A percentile compares a stretch with the other conserved stretches of the same genome.
Evolutionary conservation across 2,329 filamentous ascomycete genomes (phyloP).

Genomic region (Pezicula radicicola): DNA sequence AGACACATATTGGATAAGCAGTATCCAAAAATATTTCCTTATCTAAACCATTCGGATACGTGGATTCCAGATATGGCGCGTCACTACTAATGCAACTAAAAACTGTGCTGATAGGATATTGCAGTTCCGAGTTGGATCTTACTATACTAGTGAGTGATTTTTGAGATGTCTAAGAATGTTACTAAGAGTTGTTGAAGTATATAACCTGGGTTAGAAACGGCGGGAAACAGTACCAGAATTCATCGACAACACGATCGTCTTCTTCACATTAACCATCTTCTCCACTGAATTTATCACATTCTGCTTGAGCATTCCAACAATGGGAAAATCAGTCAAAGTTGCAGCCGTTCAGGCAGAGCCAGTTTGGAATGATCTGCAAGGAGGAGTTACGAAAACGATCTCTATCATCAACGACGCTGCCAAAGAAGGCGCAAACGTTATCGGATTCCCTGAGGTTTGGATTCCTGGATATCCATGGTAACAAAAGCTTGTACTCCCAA

Average conservation of each 20-base stretch:
- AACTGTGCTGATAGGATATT: background rate
- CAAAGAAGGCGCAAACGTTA: constrained; percentile 45
- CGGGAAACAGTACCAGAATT: background rate
- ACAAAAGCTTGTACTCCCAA: constrained; percentile 8
- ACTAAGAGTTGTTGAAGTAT: too few relatives aligned
- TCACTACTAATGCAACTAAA: too few relatives aligned
- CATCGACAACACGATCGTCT: background rate
- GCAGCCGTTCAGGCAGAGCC: constrained; percentile 55
- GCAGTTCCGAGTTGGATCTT: background rate
- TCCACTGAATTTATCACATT: background rate
- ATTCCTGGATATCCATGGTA: constrained; percentile 48
- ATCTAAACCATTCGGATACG: too few relatives aligned
- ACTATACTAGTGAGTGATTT: background rate
- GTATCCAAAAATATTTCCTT: background rate
- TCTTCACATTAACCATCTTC: background rate
- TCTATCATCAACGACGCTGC: constrained; percentile 52
- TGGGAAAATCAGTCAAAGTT: constrained; percentile 22
- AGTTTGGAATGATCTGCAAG: constrained; percentile 54
- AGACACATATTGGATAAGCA: background rate
- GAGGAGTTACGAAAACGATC: constrained; percentile 51
- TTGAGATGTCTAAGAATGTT: too few relatives aligned
- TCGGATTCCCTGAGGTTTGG: constrained; percentile 52
- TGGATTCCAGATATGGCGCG: too few relatives aligned
- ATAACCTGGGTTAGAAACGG: too few relatives aligned
- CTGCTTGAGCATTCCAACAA: background rate